phyloP scores from a whole-genome alignment of 257 asterid genomes.

The Schizonepeta tenuifolia region DNA sequence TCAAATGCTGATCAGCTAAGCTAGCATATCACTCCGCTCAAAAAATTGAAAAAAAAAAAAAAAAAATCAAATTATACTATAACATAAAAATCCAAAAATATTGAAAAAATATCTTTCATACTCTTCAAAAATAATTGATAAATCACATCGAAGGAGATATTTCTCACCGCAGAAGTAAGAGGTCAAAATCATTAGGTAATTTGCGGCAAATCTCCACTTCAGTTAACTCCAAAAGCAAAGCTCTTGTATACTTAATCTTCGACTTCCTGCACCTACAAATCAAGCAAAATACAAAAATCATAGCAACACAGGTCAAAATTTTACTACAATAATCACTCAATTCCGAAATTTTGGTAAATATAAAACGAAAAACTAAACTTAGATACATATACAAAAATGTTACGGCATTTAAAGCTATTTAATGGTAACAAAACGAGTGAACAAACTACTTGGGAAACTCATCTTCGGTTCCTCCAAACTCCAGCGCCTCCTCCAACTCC shows the following conservation, averaged over 20 bases:
- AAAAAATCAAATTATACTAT: too few species aligned
- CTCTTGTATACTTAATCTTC: slow-evolving; percentile 38
- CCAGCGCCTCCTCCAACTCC: slow-evolving; percentile 29
- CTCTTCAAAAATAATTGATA: too few species aligned
- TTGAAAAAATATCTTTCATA: background rate
- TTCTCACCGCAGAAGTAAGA: slow-evolving; percentile 42
- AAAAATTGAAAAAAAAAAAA: background rate
- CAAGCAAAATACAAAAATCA: background rate
- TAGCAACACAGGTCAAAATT: slow-evolving; percentile 1
- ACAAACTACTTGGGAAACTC: slow-evolving; percentile 36
- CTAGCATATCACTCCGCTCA: slow-evolving; percentile 4
- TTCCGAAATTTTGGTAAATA: background rate
- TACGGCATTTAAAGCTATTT: background rate
- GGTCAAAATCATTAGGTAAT: slow-evolving; percentile 46
- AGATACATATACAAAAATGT: background rate
- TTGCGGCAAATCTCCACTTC: slow-evolving; percentile 41
- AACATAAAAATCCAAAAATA: background rate
- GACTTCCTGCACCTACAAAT: slow-evolving; percentile 31
- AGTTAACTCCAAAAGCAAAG: slow-evolving; percentile 46
- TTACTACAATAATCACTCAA: background rate
- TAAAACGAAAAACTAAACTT: background rate
- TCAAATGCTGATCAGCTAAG: slow-evolving; percentile 19
- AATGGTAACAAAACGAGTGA: background rate
- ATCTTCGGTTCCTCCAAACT: slow-evolving; percentile 23
- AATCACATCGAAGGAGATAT: background rate